These are phyloP conservation scores for Patellifolia procumbens DNA, from an alignment of 179 eudicot genomes.

Conservation along the genomic window DNA sequence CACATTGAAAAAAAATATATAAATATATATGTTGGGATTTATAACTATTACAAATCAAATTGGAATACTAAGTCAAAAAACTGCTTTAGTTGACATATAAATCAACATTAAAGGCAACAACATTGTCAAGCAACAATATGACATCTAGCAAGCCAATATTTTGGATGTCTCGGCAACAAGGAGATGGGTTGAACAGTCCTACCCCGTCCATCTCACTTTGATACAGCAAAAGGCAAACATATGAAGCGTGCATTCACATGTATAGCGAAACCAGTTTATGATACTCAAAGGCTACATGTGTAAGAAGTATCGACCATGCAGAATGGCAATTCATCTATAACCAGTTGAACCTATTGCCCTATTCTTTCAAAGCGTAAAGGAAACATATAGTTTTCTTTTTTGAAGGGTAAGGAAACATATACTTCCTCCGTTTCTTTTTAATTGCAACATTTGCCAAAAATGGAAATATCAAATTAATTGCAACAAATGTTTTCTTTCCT, in stretches of 20 bases:
- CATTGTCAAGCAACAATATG: neutral
- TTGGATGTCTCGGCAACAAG: neutral
- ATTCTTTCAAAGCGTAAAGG: too few species aligned
- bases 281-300: too few species aligned
- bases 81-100: neutral
- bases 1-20: neutral
- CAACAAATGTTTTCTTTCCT: too few species aligned
- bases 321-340: neutral
- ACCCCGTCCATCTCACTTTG: neutral
- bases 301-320: too few species aligned
- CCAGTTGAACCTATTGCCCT: too few species aligned
- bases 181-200: neutral
- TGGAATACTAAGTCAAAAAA: neutral
- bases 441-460: too few species aligned
- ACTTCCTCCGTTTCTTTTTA: too few species aligned
- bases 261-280: too few species aligned
- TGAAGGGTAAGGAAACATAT: too few species aligned
- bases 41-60: neutral
- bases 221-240: neutral
- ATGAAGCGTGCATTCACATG: too few species aligned
- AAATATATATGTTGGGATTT: neutral
- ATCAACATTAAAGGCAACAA: neutral
- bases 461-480: too few species aligned
- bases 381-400: too few species aligned
- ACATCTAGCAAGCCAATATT: neutral